Conservation (phyloP, 805 yeast species). For the Barnettozyma salicaria region DNA sequence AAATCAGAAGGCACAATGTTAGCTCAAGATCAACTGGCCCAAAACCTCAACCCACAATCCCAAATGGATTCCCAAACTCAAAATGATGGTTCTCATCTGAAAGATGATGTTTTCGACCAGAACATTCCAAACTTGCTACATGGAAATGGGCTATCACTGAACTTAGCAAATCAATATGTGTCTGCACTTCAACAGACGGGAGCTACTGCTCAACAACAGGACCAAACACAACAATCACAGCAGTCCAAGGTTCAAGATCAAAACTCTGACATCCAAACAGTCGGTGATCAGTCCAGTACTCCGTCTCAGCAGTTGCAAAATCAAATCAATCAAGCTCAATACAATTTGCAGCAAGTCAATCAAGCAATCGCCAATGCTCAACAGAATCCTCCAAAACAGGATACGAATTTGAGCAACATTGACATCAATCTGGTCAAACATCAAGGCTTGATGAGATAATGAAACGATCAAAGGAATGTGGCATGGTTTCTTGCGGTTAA, state of each 20-base stretch:
- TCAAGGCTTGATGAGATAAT: conserved; percentile 16
- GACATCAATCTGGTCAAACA: conserved; percentile 25
- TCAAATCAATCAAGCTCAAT: conserved; percentile 9
- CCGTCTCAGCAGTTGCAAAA: conserved; percentile 8
- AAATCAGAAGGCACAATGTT: conserved; percentile 10
- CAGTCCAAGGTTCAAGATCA: conserved; percentile 2
- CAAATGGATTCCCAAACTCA: conserved; percentile 6
- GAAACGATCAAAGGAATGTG: neutral
- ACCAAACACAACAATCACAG: conserved; percentile 8
- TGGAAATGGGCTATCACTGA: conserved; percentile 11
- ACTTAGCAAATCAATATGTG: conserved; percentile 8
- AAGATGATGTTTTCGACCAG: conserved; percentile 22
- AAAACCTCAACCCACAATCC: conserved; percentile 4
- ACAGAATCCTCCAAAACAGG: conserved; percentile 18
- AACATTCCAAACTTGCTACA: conserved; percentile 25
- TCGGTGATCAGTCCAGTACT: conserved; percentile 5
- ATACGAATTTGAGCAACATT: conserved; percentile 23
- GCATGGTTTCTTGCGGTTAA: no score
- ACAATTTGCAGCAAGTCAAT: conserved; percentile 16
- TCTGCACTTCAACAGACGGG: neutral
- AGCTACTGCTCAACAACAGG: conserved; percentile 9
- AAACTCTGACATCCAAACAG: neutral
- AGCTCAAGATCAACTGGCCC: conserved; percentile 4
- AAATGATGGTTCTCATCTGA: conserved; percentile 9
- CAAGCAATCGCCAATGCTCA: conserved; percentile 25